Conservation (phyloP, 345 rosid species). For the Eucalyptus polyanthemos region DNA sequence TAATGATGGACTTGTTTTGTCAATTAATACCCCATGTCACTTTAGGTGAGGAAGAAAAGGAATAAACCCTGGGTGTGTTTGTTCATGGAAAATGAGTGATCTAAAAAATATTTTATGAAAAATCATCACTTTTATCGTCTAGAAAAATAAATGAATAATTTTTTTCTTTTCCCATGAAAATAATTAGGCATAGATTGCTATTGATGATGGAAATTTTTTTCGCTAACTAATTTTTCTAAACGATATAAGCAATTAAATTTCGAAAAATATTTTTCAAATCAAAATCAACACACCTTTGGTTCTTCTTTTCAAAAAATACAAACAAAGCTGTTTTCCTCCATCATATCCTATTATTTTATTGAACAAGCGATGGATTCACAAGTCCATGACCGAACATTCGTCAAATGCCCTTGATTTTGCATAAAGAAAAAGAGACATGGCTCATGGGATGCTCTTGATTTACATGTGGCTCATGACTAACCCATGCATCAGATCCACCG, state of each 20-base stretch:
- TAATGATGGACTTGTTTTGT: neutral
- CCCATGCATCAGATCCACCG: accelerated
- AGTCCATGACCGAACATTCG: neutral
- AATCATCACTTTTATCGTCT: accelerated
- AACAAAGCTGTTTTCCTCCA: neutral
- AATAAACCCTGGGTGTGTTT: too few species aligned
- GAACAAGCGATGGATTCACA: neutral
- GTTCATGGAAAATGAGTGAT: accelerated
- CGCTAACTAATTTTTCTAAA: too few species aligned
- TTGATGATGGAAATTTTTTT: accelerated
- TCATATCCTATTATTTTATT: too few species aligned
- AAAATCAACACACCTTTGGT: too few species aligned
- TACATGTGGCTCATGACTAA: too few species aligned
- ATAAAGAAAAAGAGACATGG: too few species aligned
- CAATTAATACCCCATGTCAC: neutral
- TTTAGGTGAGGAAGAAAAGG: neutral
- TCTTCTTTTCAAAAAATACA: too few species aligned
- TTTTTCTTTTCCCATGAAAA: accelerated
- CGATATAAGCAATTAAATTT: accelerated
- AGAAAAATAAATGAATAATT: too few species aligned
- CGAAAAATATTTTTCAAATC: too few species aligned
- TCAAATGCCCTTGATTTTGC: neutral
- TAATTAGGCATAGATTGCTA: accelerated
- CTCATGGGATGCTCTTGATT: too few species aligned
- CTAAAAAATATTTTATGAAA: too few species aligned